phyloP scores from a whole-genome alignment of 306 rosid species.

The Malus fusca region DNA sequence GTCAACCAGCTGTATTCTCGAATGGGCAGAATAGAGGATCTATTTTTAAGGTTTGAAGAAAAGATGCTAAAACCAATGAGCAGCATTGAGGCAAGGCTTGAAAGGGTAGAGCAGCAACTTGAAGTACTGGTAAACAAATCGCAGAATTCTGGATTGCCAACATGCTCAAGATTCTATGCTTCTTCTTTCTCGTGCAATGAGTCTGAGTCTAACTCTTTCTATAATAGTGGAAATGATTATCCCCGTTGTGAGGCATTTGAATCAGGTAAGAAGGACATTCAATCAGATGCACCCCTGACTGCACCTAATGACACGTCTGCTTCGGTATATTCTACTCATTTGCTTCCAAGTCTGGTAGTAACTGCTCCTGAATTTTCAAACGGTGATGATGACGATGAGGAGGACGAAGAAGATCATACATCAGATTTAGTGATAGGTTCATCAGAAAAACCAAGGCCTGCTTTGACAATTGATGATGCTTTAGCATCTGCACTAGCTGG shows the following conservation, averaged over 20 bases:
- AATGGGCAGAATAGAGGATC: conserved; percentile 63
- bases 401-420: conserved; percentile 18
- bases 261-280: conserved; percentile 21
- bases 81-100: conserved; percentile 78
- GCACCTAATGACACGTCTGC: conserved; percentile 23
- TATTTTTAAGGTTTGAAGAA: conserved; percentile 73
- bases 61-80: conserved; percentile 67
- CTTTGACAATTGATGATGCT: conserved; percentile 62
- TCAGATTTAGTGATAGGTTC: conserved; percentile 17
- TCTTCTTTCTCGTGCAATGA: conserved; percentile 48
- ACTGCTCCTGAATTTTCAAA: conserved; percentile 78
- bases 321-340: conserved; percentile 30
- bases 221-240: conserved; percentile 28
- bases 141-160: conserved; percentile 33
- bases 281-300: conserved; percentile 21
- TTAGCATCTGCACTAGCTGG: conserved; percentile 77
- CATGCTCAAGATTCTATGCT: conserved; percentile 45
- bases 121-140: conserved; percentile 42
- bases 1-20: conserved; percentile 58
- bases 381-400: conserved; percentile 41
- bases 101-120: conserved; percentile 79
- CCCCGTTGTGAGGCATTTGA: conserved; percentile 28
- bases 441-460: conserved; percentile 30
- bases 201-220: conserved; percentile 46
- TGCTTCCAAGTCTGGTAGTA: conserved; percentile 62